Evolutionary conservation across 495 filamentous ascomycete species (phyloP), one percentile per base, ranked within the genome.

Genomic region (Tuber indicum): DNA sequence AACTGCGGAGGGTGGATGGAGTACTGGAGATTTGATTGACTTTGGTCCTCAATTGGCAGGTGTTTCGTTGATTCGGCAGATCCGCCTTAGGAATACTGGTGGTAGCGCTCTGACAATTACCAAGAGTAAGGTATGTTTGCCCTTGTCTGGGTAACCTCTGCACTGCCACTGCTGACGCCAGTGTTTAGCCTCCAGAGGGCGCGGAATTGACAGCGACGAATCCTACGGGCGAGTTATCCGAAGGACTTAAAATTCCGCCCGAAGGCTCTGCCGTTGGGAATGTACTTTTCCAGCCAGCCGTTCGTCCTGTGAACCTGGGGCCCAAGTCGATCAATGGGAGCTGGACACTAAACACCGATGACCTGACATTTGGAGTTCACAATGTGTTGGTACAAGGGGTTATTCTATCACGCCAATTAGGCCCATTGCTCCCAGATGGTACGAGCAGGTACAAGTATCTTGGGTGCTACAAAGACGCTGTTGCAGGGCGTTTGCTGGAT

Each of bases 311-410:
- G 7, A 86, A 86, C 45, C 52, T 76, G 4, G 75, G 77, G 42
- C 66, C 81, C 21, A 39, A 81, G 32, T 26, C 72, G 4, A 82
- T 82, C 70, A 80, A 77, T 45, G 84, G 82, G 47, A 74, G 78
- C 26, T 86, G 86, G 86, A 86, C 83, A 23, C 75, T 86, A 42
- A 87, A 87, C 77, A 84, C 83, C 14, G 83, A 86, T 77, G 86
- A 87, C 74, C 77, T 85, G 3, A 81, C 78, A 23, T 84, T 85
- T 72, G 82, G 84, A 58, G 81, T 85, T 26, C 84, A 85, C 70
- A 79, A 83, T 3, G 79, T 86, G 21, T 73, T 83, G 74, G 82
- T 84, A 43, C 81, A 81, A 44, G 84, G 85, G 5, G 81, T 76
- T 17, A 79, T 85, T 16, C 52, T 82, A 12, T 79, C 76, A 19